Evolutionary conservation across 805 yeast genomes (phyloP).

Genomic region (Cyberlindnera meyerae): DNA sequence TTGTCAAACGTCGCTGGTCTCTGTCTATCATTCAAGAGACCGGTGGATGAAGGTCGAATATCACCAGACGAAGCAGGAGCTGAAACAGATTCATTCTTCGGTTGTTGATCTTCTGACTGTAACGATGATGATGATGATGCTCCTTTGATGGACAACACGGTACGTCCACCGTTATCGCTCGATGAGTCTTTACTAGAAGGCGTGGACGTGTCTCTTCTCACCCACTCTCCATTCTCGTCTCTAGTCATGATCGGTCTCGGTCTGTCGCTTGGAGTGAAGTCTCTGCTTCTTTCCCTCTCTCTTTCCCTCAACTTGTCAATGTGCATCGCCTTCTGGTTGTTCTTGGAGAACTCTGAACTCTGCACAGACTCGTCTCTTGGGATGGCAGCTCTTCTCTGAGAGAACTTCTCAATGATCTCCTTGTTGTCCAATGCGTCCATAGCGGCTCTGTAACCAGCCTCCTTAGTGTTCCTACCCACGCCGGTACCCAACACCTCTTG

Average conservation of each 20-base stretch:
- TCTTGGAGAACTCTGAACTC: background rate
- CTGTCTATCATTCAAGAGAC: too few species aligned
- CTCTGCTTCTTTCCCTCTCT: background rate
- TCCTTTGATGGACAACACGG: background rate
- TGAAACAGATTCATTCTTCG: too few species aligned
- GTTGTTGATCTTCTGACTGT: too few species aligned
- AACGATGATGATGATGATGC: too few species aligned
- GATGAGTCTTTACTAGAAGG: background rate
- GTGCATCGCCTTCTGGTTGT: background rate
- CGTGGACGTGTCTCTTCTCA: too few species aligned
- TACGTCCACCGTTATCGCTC: background rate
- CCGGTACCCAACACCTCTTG: constrained; percentile 69
- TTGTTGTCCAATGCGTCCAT: constrained; percentile 65
- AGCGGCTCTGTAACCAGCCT: constrained; percentile 85
- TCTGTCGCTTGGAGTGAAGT: background rate
- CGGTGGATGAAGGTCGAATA: too few species aligned
- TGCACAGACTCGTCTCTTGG: constrained; percentile 33
- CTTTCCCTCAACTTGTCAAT: background rate
- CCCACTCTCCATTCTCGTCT: too few species aligned
- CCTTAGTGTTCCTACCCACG: constrained; percentile 59
- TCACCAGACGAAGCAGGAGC: too few species aligned
- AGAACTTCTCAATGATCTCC: constrained; percentile 57
- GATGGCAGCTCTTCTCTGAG: constrained; percentile 47
- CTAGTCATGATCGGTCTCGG: background rate
- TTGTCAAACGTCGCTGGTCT: too few species aligned